A percentile compares a stretch with the other conserved stretches of the same genome.
Evolutionary conservation across 768 basidiomycete species (phyloP).

Genomic region (Leccinum broughii): DNA sequence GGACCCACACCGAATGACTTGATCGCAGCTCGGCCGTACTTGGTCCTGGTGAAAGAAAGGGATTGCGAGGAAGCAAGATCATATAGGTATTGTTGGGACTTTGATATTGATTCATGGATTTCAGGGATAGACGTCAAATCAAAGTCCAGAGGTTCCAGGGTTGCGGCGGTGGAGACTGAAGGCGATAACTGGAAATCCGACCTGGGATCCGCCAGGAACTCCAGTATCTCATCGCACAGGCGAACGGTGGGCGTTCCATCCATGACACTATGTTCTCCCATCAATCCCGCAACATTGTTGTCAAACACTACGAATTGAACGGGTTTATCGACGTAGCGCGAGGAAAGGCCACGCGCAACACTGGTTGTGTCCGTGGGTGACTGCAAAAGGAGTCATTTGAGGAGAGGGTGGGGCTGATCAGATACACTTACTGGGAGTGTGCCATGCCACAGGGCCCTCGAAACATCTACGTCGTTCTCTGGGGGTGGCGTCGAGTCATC

Average conservation of each 20-base stretch:
- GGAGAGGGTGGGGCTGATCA: neutral
- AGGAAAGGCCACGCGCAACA: constrained; percentile 53
- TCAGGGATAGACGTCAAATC: constrained; percentile 45
- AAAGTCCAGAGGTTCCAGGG: constrained; percentile 62
- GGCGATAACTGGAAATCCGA: constrained; percentile 60
- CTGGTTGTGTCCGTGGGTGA: constrained; percentile 24
- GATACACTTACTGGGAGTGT: constrained; percentile 43
- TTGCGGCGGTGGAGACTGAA: constrained; percentile 15
- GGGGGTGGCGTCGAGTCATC: constrained; percentile 57
- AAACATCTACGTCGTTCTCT: constrained; percentile 53
- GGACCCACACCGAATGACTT: constrained; percentile 89
- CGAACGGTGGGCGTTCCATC: constrained; percentile 83
- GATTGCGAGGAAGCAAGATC: constrained; percentile 64
- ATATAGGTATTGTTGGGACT: constrained; percentile 54
- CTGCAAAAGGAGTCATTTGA: neutral
- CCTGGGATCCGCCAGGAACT: constrained; percentile 52
- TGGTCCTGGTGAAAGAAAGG: constrained; percentile 61
- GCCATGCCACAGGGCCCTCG: constrained; percentile 83
- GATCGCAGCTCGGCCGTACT: constrained; percentile 84
- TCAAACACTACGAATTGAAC: constrained; percentile 84
- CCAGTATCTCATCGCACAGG: constrained; percentile 68
- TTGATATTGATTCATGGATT: constrained; percentile 46
- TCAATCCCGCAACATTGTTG: constrained; percentile 77
- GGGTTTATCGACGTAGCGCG: constrained; percentile 91
- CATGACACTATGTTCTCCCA: constrained; percentile 94